A percentile compares a stretch with the other conserved stretches of the same genome.
phyloP scores from a whole-genome alignment of 164 flowering plant genomes.

The Amborella trichopoda region DNA sequence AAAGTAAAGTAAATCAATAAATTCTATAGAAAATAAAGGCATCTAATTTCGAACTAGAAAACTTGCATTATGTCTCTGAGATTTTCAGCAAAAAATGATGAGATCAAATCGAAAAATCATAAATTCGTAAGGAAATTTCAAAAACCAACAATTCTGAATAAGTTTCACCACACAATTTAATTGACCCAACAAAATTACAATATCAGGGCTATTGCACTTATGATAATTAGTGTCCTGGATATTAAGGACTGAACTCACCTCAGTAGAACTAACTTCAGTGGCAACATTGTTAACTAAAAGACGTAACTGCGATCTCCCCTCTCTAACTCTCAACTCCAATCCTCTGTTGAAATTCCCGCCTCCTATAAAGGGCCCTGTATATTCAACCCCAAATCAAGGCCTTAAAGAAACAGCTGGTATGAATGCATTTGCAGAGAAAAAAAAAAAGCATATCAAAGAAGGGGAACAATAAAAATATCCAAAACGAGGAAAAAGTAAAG shows the following conservation, averaged over 20 bases:
- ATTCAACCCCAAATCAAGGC: too few species aligned
- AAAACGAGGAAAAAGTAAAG: too few species aligned
- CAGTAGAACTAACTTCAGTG: conserved; percentile 49
- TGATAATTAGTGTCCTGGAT: not conserved
- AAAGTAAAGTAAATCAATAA: too few species aligned
- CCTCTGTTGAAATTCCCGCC: too few species aligned
- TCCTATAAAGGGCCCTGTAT: too few species aligned
- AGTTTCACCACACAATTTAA: not conserved
- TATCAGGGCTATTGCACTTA: not conserved
- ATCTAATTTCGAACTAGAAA: too few species aligned
- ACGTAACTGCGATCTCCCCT: conserved; percentile 38
- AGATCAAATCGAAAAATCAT: not conserved
- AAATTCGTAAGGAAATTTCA: not conserved
- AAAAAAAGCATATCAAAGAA: too few species aligned
- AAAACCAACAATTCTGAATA: not conserved
- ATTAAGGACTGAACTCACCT: conserved; percentile 25
- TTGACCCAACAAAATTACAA: not conserved
- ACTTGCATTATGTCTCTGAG: not conserved
- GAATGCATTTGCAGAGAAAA: too few species aligned
- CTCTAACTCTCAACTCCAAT: too few species aligned
- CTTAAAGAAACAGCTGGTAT: too few species aligned
- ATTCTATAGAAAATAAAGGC: too few species aligned
- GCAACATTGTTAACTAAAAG: conserved; percentile 56
- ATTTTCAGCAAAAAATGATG: not conserved
- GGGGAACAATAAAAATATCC: too few species aligned